Evolutionary conservation across 331 rosid genomes (phyloP).

Genomic region (Malus hybrid): DNA sequence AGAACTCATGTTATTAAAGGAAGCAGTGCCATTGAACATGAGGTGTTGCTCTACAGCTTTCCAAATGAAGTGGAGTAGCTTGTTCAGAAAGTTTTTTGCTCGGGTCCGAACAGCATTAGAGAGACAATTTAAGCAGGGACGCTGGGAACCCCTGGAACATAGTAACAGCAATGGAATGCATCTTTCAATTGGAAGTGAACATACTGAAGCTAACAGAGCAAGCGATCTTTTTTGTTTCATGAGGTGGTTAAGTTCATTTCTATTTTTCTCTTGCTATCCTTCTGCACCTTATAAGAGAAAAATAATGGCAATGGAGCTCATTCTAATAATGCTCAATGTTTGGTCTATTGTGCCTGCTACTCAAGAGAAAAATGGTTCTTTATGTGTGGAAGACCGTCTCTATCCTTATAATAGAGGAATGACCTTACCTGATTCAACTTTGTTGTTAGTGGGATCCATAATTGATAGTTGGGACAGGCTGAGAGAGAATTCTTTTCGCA

Average conservation of each 20-base stretch:
- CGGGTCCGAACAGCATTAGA: constrained; percentile 93
- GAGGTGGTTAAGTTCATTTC: constrained; percentile 95
- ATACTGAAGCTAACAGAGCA: constrained; percentile 46
- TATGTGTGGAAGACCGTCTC: constrained; percentile 35
- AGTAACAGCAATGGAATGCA: constrained; percentile 16
- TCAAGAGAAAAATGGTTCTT: constrained; percentile 26
- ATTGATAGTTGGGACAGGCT: constrained; percentile 98
- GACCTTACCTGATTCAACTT: constrained; percentile 65
- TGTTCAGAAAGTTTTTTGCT: constrained; percentile 83
- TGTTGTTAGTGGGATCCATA: constrained; percentile 85
- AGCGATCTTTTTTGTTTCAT: constrained; percentile 74
- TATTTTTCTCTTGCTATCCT: constrained; percentile 94
- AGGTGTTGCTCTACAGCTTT: constrained; percentile 91
- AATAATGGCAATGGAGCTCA: constrained; percentile 91
- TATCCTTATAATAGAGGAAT: constrained; percentile 72
- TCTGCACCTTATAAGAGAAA: constrained; percentile 98
- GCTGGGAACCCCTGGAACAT: constrained; percentile 54
- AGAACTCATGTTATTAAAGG: constrained; percentile 79
- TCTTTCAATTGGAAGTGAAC: constrained; percentile 33
- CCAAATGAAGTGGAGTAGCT: constrained; percentile 98
- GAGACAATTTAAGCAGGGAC: constrained; percentile 84
- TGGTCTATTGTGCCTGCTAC: constrained; percentile 65
- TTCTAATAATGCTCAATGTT: constrained; percentile 69
- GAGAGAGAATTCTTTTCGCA: constrained; percentile 79
- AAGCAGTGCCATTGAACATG: constrained; percentile 92